Evolutionary conservation across 139 green algal species (phyloP), one percentile per base, ranked within the genome.

Genomic region (Chlorella sorokiniana): DNA sequence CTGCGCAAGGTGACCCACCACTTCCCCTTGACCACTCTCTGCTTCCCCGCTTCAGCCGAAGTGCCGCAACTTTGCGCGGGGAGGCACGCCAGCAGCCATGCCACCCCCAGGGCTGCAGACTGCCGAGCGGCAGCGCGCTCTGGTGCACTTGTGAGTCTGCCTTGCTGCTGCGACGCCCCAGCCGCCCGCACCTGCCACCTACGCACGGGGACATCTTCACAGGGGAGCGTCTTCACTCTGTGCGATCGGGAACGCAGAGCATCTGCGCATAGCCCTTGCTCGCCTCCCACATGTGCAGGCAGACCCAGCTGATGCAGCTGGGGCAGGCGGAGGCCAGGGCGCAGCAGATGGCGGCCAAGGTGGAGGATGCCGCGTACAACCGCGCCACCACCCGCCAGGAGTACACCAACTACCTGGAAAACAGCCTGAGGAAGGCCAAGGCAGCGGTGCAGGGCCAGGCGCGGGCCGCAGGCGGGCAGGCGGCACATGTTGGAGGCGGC

Each of bases 371-470:
- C 25, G 79, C 31, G 20, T 62, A 67, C 22, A 67, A 44, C 44
- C 42, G 48, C 42, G 59, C 54, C 31, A 35, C 31, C 23, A 75
- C 45, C 42, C 35, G 37, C 9, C 23, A 37, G 16, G 48, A 64
- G 9, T 78, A 40, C 69, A 80, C 56, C 38, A 80, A 83, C 40
- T 83, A 81, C 38, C 81, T 86, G 38, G 25, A 64, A 75, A 48
- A 78, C 79, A 84, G 69, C 74, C 65, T 86, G 31, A 62, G 63
- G 8, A 67, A 87, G 68, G 68, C 81, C 14, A n/a, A 85, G 51
- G 37, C 79, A 22, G 73, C 86, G 71, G 73, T 87, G 65, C 56
- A 85, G 41, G 75, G 78, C 31, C 63, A 85, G 79, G 41, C 72
- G 33, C 51, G 69, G 38, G 42, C 45, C 31, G n/a, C 44, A 45